Conservation (phyloP, 2,329 filamentous ascomycete species). For the Cadophora luteo-olivacea region DNA sequence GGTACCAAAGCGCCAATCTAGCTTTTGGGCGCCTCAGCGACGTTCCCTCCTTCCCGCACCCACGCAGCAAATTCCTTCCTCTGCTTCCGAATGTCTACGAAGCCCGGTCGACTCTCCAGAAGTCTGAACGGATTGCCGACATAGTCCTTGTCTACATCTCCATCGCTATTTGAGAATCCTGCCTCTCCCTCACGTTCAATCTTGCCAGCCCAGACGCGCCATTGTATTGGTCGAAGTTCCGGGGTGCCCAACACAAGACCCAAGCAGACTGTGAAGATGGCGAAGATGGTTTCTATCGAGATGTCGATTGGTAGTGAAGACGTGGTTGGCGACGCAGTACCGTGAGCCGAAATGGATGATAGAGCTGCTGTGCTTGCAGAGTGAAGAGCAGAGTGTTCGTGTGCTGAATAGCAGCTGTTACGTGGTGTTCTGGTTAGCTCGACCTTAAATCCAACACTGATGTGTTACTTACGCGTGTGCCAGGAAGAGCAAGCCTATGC, state of each 20-base stretch:
- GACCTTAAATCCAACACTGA: neutral
- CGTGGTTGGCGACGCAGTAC: conserved; percentile 47
- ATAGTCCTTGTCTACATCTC: conserved; percentile 73
- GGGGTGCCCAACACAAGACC: conserved; percentile 83
- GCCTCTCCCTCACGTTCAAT: conserved; percentile 77
- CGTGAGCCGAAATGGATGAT: conserved; percentile 52
- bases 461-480: conserved; percentile 77
- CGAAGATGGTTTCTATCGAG: conserved; percentile 81
- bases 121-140: conserved; percentile 80
- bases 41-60: conserved; percentile 55
- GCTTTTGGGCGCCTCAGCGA: conserved; percentile 26
- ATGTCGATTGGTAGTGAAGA: conserved; percentile 81
- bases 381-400: conserved; percentile 84
- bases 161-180: conserved; percentile 61
- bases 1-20: conserved; percentile 24
- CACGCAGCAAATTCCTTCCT: conserved; percentile 80
- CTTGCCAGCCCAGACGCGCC: conserved; percentile 82
- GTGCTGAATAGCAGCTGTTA: conserved; percentile 89
- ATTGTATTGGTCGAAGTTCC: conserved; percentile 82
- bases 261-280: conserved; percentile 79
- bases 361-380: conserved; percentile 59
- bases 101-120: conserved; percentile 82
- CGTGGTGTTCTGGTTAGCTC: conserved; percentile 5
- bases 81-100: conserved; percentile 86
- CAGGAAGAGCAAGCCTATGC: conserved; percentile 78